Conservation (phyloP, 129 eudicot genomes). For the Centaurea solstitialis region DNA sequence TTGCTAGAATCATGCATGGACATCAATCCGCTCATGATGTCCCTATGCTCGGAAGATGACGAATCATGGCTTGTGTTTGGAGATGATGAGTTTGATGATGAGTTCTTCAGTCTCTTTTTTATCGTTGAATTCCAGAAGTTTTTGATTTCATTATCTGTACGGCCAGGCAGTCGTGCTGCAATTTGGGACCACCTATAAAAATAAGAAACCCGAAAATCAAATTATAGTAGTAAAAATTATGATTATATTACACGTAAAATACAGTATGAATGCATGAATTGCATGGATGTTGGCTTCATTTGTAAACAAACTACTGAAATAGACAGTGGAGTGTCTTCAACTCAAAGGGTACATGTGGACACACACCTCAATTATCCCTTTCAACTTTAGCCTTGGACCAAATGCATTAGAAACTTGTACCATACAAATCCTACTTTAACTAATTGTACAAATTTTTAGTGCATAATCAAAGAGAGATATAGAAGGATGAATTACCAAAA, state of each 20-base stretch:
- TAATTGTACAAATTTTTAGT: not conserved
- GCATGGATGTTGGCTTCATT: slow-evolving; percentile 49
- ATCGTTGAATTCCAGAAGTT: slow-evolving; percentile 85
- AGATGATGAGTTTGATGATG: slow-evolving; percentile 53
- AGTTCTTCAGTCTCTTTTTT: slow-evolving; percentile 69
- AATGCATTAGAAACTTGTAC: slow-evolving; percentile 11
- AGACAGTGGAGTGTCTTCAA: slow-evolving; percentile 67
- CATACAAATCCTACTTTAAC: not conserved
- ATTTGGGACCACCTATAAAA: slow-evolving; percentile 80
- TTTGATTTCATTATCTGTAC: slow-evolving; percentile 86
- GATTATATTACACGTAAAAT: slow-evolving; percentile 32
- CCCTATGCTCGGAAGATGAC: slow-evolving; percentile 49
- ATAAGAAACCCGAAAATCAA: not conserved
- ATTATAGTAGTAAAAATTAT: not conserved
- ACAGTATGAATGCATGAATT: slow-evolving; percentile 46
- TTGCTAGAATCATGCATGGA: slow-evolving; percentile 37
- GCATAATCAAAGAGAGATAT: slow-evolving; percentile 6
- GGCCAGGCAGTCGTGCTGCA: slow-evolving; percentile 85
- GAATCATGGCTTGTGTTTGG: slow-evolving; percentile 64
- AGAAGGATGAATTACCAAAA: not conserved
- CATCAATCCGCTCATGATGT: slow-evolving; percentile 30
- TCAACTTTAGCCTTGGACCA: slow-evolving; percentile 31
- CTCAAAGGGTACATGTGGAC: slow-evolving; percentile 57
- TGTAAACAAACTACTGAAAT: slow-evolving; percentile 38
- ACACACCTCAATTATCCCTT: slow-evolving; percentile 35